These are phyloP conservation scores for Parathielavia hyrcaniae DNA, from an alignment of 495 filamentous ascomycete species.

Conservation along the genomic window DNA sequence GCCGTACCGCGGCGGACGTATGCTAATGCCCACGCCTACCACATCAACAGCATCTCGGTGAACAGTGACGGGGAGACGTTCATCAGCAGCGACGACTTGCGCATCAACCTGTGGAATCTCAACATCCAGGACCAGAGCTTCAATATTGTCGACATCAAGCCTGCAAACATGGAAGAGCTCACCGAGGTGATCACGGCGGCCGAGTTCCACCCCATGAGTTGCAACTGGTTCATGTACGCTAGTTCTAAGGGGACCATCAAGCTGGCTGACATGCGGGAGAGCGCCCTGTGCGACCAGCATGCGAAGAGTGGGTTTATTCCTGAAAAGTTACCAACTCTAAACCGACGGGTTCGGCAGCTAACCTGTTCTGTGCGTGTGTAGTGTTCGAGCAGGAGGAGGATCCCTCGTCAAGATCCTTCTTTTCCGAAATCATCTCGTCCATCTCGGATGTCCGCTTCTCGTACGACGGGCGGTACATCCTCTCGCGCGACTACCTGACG, in stretches of 20 bases:
- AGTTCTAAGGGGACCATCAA: slow-evolving; percentile 99
- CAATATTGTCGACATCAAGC: slow-evolving; percentile 99
- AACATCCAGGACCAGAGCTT: slow-evolving; percentile 99
- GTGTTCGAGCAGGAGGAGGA: slow-evolving; percentile 99
- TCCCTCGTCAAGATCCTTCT: slow-evolving; percentile 96
- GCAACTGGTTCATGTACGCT: slow-evolving; percentile 99
- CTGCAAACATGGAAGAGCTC: slow-evolving; percentile 98
- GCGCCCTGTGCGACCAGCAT: slow-evolving; percentile 91
- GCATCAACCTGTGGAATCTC: slow-evolving; percentile 97
- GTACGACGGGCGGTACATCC: slow-evolving; percentile 90
- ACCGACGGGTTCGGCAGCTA: slow-evolving; percentile 1
- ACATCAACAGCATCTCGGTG: slow-evolving; percentile 99
- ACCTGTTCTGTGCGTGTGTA: slow-evolving; percentile 34
- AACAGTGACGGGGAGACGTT: slow-evolving; percentile 99
- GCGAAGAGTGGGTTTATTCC: slow-evolving; percentile 68
- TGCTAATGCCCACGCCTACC: slow-evolving; percentile 96
- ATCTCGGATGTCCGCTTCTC: slow-evolving; percentile 99
- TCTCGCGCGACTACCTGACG: slow-evolving; percentile 94
- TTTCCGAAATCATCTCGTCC: slow-evolving; percentile 98
- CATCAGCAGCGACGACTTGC: slow-evolving; percentile 94
- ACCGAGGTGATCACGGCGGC: slow-evolving; percentile 98
- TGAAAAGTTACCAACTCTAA: neutral
- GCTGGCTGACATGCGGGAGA: slow-evolving; percentile 94
- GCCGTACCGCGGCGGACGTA: slow-evolving; percentile 93
- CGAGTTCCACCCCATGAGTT: slow-evolving; percentile 94